phyloP scores from a whole-genome alignment of 192 early-diverging fungal genomes.

The Jimgerdemannia flammicorona region DNA sequence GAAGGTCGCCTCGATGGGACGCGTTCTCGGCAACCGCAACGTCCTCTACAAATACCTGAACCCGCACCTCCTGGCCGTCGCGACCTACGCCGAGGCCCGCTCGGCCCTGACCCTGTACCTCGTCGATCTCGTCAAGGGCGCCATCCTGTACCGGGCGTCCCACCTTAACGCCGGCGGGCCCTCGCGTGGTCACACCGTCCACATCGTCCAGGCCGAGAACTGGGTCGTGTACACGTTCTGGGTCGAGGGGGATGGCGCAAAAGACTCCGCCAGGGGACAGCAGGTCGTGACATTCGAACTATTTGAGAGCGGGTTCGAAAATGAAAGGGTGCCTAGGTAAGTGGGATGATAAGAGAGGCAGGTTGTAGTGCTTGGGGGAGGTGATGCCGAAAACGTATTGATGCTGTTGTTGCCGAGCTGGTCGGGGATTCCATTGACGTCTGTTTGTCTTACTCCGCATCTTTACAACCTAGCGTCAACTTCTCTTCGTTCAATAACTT shows the following conservation, averaged over 20 bases:
- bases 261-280: conserved; percentile 59
- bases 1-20: conserved; percentile 82
- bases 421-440: too few species aligned
- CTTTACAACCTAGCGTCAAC: conserved; percentile 37
- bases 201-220: conserved; percentile 81
- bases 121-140: conserved; percentile 86
- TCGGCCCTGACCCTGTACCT: conserved; percentile 67
- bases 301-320: conserved; percentile 77
- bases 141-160: conserved; percentile 65
- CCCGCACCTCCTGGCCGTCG: conserved; percentile 81
- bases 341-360: not conserved
- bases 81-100: conserved; percentile 44
- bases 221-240: conserved; percentile 87
- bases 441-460: not conserved
- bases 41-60: conserved; percentile 99
- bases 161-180: conserved; percentile 55
- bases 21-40: conserved; percentile 89
- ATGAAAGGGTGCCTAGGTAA: conserved; percentile 65
- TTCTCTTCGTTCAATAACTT: conserved; percentile 74
- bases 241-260: conserved; percentile 57
- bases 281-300: conserved; percentile 83
- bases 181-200: conserved; percentile 42
- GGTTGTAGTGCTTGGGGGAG: too few species aligned
- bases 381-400: too few species aligned
- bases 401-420: too few species aligned